Base-by-base conservation (phyloP, 495 filamentous ascomycete genomes). In the Hyaloscypha bicolor region DNA sequence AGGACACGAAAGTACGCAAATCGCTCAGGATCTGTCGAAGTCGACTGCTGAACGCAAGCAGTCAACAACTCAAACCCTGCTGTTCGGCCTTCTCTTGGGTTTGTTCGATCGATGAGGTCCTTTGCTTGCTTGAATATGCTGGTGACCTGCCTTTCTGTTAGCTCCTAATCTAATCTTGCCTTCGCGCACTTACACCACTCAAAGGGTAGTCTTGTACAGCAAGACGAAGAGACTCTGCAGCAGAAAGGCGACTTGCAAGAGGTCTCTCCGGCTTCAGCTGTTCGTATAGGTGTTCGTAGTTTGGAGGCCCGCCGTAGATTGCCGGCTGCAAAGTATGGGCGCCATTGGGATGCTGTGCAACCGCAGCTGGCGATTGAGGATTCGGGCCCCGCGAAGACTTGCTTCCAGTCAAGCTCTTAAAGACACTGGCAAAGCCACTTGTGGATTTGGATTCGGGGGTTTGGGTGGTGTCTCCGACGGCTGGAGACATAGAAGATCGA, bases 1-100 rank as follows among this genome's bases (percentile, higher is more conserved):
- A 91, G 80, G 4, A 86, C 84, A 35, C 84, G 76, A 72, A 89
- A 92, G 71, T 89, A 88, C 64, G 88, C 82, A 55, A 82, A 78
- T 32, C 90, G 83, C 73, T 92, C 90, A 16, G 88, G 77, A 52
- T 90, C 82, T 22, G 86, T 87, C 8, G 88, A 82, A 12, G 84
- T 78, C 12, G 81, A 71, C 68, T 89, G 80, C 63, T 86, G 82
- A 52, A 85, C 86, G 72, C 88, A 92, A 70, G 88, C 85, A 52
- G 79, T 82, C 21, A 93, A 77, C 14, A 93, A 82, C 63, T 83
- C 84, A 79, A 87, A 90, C 12, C 83, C 89, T 9, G 83, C 81
- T 61, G 78, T 72, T 16, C 88, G 81, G 66, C 83, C 84, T 45
- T 83, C 79, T 11, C 74, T 72, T 2, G 86, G 76, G 56, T 88